Conservation (phyloP, 768 basidiomycete species). For the Exidia glandulosa region DNA sequence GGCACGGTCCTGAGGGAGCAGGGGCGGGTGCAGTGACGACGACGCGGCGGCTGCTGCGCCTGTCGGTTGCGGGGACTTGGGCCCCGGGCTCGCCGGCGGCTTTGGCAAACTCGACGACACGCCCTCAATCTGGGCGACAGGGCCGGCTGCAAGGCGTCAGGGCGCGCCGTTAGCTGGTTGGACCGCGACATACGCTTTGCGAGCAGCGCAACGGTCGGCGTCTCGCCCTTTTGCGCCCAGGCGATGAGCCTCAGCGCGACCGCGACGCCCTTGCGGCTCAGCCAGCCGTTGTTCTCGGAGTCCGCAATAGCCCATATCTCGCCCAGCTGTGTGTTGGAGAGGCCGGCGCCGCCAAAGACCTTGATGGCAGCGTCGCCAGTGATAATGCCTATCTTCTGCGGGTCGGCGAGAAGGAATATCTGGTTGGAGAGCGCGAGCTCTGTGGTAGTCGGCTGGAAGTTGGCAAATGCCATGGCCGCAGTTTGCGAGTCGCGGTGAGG, state of each 20-base stretch:
- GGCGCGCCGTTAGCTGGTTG: conserved; percentile 1
- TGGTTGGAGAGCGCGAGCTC: conserved; percentile 54
- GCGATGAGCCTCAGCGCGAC: conserved; percentile 86
- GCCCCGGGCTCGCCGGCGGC: conserved; percentile 36
- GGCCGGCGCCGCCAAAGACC: conserved; percentile 74
- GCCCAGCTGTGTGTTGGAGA: conserved; percentile 67
- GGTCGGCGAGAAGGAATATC: conserved; percentile 64
- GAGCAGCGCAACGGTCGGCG: conserved; percentile 47
- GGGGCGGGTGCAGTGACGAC: conserved; percentile 39
- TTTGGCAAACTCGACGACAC: conserved; percentile 39
- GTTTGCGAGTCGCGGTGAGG: too few species aligned
- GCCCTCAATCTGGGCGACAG: conserved; percentile 71
- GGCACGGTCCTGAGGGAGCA: conserved; percentile 69
- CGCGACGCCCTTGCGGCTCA: conserved; percentile 80
- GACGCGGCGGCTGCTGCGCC: conserved; percentile 24
- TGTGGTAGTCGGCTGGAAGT: conserved; percentile 34
- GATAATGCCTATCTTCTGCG: conserved; percentile 70
- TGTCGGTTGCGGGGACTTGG: conserved; percentile 39
- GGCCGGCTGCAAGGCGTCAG: conserved; percentile 50
- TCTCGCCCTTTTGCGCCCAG: conserved; percentile 82
- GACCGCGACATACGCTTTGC: conserved; percentile 49
- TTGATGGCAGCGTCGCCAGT: conserved; percentile 87
- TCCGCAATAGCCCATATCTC: conserved; percentile 93
- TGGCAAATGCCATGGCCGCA: conserved; percentile 13
- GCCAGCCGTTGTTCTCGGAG: conserved; percentile 85